Evolutionary conservation across 257 asterid genomes (phyloP).

Genomic region (Plantago major): DNA sequence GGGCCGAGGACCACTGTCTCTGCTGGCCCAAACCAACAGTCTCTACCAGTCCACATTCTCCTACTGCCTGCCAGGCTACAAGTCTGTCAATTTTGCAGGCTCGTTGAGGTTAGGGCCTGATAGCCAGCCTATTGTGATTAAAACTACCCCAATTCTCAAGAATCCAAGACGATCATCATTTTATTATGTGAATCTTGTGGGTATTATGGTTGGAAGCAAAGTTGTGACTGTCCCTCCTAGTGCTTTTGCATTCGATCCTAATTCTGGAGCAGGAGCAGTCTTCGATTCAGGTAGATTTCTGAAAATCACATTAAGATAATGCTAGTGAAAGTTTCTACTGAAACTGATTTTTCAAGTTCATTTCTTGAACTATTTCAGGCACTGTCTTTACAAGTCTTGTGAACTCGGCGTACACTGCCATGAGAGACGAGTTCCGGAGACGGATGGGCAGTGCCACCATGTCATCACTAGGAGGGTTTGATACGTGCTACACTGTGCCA

Average conservation of each 20-base stretch:
- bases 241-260: slow-evolving; percentile 57
- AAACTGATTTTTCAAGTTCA: background rate
- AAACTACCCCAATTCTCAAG: slow-evolving; percentile 49
- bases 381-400: slow-evolving; percentile 71
- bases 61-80: slow-evolving; percentile 76
- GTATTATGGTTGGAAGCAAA: slow-evolving; percentile 49
- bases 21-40: slow-evolving; percentile 45
- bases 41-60: slow-evolving; percentile 73
- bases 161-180: slow-evolving; percentile 76
- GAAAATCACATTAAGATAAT: background rate
- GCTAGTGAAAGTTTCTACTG: background rate
- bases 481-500: slow-evolving; percentile 80
- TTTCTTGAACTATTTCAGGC: slow-evolving; percentile 28
- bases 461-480: slow-evolving; percentile 79
- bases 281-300: slow-evolving; percentile 61
- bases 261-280: slow-evolving; percentile 70
- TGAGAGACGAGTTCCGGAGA: slow-evolving; percentile 72
- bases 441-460: slow-evolving; percentile 58
- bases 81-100: slow-evolving; percentile 50
- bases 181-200: slow-evolving; percentile 63
- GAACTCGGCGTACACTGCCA: slow-evolving; percentile 69
- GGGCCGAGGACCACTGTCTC: slow-evolving; percentile 73
- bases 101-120: slow-evolving; percentile 59
- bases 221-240: slow-evolving; percentile 45
- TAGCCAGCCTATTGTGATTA: slow-evolving; percentile 64